Conservation (phyloP, 768 basidiomycete genomes). For the Candolleomyces aberdarensis region DNA sequence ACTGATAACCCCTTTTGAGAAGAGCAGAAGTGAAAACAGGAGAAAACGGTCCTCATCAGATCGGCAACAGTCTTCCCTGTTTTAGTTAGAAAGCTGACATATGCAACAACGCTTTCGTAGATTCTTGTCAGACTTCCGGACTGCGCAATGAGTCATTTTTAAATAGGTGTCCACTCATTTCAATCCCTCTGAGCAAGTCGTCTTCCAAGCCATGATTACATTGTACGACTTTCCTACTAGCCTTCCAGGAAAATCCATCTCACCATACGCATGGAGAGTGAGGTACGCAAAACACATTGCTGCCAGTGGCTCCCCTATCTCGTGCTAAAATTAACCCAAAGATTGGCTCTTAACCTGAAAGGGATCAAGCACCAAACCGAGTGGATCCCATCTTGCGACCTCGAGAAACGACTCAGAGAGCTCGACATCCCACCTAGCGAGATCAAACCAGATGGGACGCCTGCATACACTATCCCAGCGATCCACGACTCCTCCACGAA, state of each 20-base stretch:
- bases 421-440: background rate
- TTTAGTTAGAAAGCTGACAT: no score
- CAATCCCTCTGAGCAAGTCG: no score
- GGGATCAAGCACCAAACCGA: conserved; percentile 1
- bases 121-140: no score
- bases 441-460: conserved; percentile 4
- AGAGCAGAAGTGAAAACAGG: no score
- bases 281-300: conserved; percentile 21
- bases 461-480: conserved; percentile 7
- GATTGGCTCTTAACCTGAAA: conserved; percentile 17
- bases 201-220: conserved; percentile 21
- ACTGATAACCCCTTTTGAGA: no score
- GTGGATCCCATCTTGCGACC: conserved; percentile 6
- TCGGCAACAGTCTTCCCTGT: no score
- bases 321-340: background rate
- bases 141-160: no score
- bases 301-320: background rate
- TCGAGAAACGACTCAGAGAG: conserved; percentile 1
- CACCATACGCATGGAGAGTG: conserved; percentile 33
- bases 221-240: conserved; percentile 38
- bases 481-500: conserved; percentile 8
- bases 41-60: no score
- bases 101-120: no score
- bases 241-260: conserved; percentile 26
- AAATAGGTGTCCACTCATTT: no score